Percentiles rank a stretch among this genome's conserved stretches.
These are phyloP conservation scores for Eucalyptus marginata DNA, from an alignment of 345 rosid species.

Conservation along the genomic window DNA sequence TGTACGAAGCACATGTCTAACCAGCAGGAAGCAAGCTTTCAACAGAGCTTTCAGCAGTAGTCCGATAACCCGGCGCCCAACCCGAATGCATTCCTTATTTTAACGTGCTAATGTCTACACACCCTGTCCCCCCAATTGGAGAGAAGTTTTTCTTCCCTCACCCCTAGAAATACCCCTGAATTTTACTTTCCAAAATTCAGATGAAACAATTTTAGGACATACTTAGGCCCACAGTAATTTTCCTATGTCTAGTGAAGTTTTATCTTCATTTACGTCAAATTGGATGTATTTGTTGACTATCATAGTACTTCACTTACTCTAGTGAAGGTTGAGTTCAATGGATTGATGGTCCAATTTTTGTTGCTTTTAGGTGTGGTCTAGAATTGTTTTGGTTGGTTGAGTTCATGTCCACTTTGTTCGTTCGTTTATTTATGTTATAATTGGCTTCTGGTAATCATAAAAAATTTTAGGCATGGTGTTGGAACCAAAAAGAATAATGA, in stretches of 20 bases:
- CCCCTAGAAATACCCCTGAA: too few relatives aligned
- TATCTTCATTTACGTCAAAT: neutral
- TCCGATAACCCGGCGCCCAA: too few relatives aligned
- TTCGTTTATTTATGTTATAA: too few relatives aligned
- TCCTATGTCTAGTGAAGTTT: neutral
- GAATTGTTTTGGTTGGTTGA: neutral
- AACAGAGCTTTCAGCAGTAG: accelerated
- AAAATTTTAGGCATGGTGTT: neutral
- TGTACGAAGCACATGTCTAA: too few relatives aligned
- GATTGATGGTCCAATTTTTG: neutral
- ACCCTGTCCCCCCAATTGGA: accelerated
- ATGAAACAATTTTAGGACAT: too few relatives aligned
- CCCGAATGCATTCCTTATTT: too few relatives aligned
- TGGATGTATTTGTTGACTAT: neutral
- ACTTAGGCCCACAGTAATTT: neutral
- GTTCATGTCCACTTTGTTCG: neutral
- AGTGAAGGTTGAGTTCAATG: neutral
- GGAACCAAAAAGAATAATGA: too few relatives aligned
- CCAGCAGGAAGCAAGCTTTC: too few relatives aligned
- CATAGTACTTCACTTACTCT: neutral
- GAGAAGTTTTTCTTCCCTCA: too few relatives aligned
- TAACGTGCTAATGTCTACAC: accelerated
- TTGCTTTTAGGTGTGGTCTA: neutral
- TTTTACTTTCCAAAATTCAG: too few relatives aligned
- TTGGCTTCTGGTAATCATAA: neutral